Base-by-base conservation (phyloP, 164 flowering plant species). In the Tinospora cordifolia region DNA sequence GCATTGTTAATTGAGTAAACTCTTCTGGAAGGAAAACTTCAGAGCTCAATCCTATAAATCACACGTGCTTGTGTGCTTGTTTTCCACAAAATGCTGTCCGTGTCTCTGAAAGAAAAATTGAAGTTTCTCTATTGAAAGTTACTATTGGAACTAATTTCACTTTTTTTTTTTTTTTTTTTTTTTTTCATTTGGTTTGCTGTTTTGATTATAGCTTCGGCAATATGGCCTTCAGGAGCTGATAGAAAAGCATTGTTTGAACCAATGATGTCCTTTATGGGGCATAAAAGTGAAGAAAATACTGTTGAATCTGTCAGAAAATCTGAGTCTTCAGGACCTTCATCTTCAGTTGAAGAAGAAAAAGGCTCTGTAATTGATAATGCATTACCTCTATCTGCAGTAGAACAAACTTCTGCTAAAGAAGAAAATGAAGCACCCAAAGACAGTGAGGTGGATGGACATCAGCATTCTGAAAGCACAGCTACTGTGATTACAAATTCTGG, bases 241-340 rank as follows among this genome's bases (percentile, higher is more conserved):
- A 80, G 85, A 79, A 90, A 85, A 79, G 72, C 89, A 19, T 74
- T 87, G n/a, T 88, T 89, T 75, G 86, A 89, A 30, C 92, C 97
- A 12, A 87, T 90, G 67, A 90, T 86, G 87, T 79, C 95, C 51
- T 88, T 90, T 80, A 89, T 87, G 90, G 96, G 97, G 57, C 86
- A 90, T 0, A 91, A 79, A 79, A 80, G 77, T 67, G 89, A 62
- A 49, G 92, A 87, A 40, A 71, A 65, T 75, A 47, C 59, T 63
- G 77, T n/a, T 65, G 89, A 85, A 68, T 67, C 83, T 27, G 68
- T 76, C 8, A 82, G 75, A 40, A 69, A 72, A 41, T 62, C 74
- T 40, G 88, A 80, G 66, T 70, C 80, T 38, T 65, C 72, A 13
- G 62, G 72, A 69, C 44, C 26, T 63, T 71, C 65, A 59, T 72